Evolutionary conservation across 352 stramenopile species (phyloP).

Genomic region (Phytophthora megakarya): DNA sequence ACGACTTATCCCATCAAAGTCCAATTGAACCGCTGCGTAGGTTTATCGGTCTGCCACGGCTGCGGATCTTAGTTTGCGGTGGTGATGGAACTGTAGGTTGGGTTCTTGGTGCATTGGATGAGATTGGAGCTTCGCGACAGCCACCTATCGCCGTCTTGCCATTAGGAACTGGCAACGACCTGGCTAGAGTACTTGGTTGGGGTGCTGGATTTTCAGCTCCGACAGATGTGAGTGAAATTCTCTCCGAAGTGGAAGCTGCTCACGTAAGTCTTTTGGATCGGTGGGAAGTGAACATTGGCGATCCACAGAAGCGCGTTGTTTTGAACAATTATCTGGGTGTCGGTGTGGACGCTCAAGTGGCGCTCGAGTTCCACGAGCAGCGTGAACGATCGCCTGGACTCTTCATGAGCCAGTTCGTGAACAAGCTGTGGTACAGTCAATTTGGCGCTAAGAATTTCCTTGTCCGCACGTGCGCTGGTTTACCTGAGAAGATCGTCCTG

Average conservation of each 20-base stretch:
- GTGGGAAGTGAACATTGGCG: conserved; percentile 69
- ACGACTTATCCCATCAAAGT: conserved; percentile 92
- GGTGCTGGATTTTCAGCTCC: conserved; percentile 90
- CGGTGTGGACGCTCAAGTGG: conserved; percentile 90
- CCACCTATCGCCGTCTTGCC: conserved; percentile 95
- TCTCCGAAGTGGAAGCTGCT: conserved; percentile 70
- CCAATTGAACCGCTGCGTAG: conserved; percentile 91
- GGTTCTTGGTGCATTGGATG: conserved; percentile 84
- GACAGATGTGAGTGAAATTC: conserved; percentile 63
- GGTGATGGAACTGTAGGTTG: conserved; percentile 95
- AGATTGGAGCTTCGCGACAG: conserved; percentile 61
- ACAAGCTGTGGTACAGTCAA: conserved; percentile 93
- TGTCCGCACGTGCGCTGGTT: conserved; percentile 78
- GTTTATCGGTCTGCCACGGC: conserved; percentile 87
- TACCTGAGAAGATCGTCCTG: conserved; percentile 77
- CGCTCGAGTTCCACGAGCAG: conserved; percentile 91
- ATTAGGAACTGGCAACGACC: conserved; percentile 96
- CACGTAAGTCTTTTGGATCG: conserved; percentile 80
- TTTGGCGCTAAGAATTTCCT: conserved; percentile 89
- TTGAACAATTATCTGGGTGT: conserved; percentile 88
- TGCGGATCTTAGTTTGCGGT: conserved; percentile 94
- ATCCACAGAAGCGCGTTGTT: conserved; percentile 66
- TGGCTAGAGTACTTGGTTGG: conserved; percentile 93
- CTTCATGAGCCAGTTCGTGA: conserved; percentile 91
- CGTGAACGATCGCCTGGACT: conserved; percentile 84